Evolutionary conservation across 768 basidiomycete species (phyloP), one percentile per base, ranked within the genome.

Genomic region (Panaeolus papilionaceus): DNA sequence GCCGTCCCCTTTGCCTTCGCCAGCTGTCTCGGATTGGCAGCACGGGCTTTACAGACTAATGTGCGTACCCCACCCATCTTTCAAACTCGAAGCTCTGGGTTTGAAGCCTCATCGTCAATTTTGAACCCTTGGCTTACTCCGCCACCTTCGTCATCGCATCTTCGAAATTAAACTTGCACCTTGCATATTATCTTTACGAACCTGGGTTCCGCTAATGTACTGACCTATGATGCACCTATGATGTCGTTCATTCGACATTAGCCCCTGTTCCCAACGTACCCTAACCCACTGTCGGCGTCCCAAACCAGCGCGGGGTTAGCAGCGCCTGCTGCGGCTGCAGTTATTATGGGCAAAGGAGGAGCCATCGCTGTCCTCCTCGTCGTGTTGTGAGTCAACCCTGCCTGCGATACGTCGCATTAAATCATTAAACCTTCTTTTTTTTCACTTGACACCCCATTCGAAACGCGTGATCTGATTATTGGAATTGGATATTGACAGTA

Each of bases 241-340:
- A 58, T 58, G 54, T 58, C 40, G n/a, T 10, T 16, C 6, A 33
- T 67, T 49, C 10, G 39, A 23, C 5, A 33, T 33, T 66, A 86
- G 82, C 85, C 85, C 3, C 77, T 74, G 42, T 88, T 87, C 70
- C 87, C 87, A 2, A 88, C 87, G 0, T 88, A 83, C 70, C 80
- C 87, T 47, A 78, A 81, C 64, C 75, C 83, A 18, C 70, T 83
- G 40, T 79, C 80, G 0, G 72, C 79, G 16, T 74, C 73, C 37
- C 77, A 83, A 70, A 73, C 77, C 1, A 82, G 79, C 49, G 82
- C 82, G 12, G 84, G 85, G 14, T 77, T 86, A 4, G 81, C 82
- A 4, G 80, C 83, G 7, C 83, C 84, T 20, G 81, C 83, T 1
- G 83, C 85, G 2, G 84, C 84, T 0, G 79, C 75, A 6, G 83